phyloP scores from a whole-genome alignment of 2,329 filamentous ascomycete genomes.

The Fusarium ramigenum region DNA sequence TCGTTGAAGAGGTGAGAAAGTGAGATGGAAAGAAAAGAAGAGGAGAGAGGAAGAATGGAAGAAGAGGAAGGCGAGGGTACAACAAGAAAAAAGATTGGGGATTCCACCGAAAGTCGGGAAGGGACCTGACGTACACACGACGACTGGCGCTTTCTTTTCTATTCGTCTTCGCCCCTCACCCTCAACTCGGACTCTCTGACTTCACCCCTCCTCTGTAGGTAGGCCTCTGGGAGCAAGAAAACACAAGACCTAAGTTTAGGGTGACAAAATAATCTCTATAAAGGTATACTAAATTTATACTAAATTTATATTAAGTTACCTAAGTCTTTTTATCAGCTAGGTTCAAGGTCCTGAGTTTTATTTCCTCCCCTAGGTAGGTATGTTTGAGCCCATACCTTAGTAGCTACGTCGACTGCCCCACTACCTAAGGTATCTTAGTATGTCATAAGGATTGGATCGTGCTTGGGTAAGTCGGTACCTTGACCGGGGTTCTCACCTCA shows the following conservation, averaged over 20 bases:
- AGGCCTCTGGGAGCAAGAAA: too few species aligned
- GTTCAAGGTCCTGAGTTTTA: too few species aligned
- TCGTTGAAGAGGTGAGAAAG: conserved; percentile 17
- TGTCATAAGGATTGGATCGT: conserved; percentile 17
- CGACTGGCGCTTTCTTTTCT: conserved; percentile 28
- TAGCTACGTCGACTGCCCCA: conserved; percentile 19
- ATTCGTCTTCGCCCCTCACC: conserved; percentile 30
- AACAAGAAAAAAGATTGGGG: conserved; percentile 33
- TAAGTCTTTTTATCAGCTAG: too few species aligned
- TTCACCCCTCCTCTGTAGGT: conserved; percentile 30
- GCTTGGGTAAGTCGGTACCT: conserved; percentile 4
- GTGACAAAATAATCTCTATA: too few species aligned
- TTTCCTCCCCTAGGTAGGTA: too few species aligned
- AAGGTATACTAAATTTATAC: too few species aligned
- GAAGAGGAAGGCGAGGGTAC: conserved; percentile 12
- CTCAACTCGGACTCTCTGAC: neutral
- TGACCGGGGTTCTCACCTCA: conserved; percentile 28
- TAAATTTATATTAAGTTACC: too few species aligned
- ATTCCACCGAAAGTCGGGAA: conserved; percentile 35
- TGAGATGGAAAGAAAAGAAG: conserved; percentile 18
- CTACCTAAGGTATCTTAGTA: conserved; percentile 1
- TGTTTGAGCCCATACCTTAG: neutral
- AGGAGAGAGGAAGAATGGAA: conserved; percentile 4
- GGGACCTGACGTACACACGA: conserved; percentile 37
- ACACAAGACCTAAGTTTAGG: too few species aligned